A percentile compares a stretch with the other conserved stretches of the same genome.
phyloP scores from a whole-genome alignment of 2,329 filamentous ascomycete genomes.

The Penicillium olsonii region DNA sequence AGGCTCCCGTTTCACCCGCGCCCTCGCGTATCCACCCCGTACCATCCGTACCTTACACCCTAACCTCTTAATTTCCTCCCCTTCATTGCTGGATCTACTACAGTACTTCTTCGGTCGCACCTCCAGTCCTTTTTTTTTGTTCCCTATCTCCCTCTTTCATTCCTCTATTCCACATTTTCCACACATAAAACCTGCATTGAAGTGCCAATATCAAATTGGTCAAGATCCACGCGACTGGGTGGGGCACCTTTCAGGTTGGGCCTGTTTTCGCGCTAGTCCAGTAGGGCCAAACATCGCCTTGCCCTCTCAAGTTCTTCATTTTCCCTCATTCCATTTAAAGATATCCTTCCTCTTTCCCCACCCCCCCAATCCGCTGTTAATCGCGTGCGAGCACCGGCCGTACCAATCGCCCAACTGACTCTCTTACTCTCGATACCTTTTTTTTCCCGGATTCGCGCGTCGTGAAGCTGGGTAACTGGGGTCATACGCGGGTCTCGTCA shows the following conservation, averaged over 20 bases:
- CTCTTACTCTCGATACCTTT: slow-evolving; percentile 16
- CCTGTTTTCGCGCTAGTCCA: slow-evolving; percentile 42
- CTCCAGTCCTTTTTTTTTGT: slow-evolving; percentile 6
- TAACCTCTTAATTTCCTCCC: slow-evolving; percentile 13
- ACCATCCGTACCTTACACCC: slow-evolving; percentile 9
- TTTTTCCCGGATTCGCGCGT: slow-evolving; percentile 14
- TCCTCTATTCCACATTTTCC: slow-evolving; percentile 1
- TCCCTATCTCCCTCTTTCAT: slow-evolving; percentile 6
- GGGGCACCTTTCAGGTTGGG: slow-evolving; percentile 38
- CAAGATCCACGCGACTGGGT: slow-evolving; percentile 36
- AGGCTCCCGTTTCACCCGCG: slow-evolving; percentile 22
- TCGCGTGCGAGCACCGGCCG: slow-evolving; percentile 14
- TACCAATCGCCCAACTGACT: slow-evolving; percentile 17
- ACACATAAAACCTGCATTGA: neutral
- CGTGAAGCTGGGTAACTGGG: slow-evolving; percentile 23
- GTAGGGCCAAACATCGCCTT: slow-evolving; percentile 46
- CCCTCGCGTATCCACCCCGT: slow-evolving; percentile 23
- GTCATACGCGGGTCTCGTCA: slow-evolving; percentile 23
- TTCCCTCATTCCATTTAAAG: slow-evolving; percentile 34
- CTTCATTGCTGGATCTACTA: slow-evolving; percentile 29
- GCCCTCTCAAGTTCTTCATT: slow-evolving; percentile 39
- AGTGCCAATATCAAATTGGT: slow-evolving; percentile 14
- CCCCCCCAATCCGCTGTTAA: slow-evolving; percentile 12
- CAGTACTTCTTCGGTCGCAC: slow-evolving; percentile 1
- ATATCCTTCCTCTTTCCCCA: slow-evolving; percentile 17